Evolutionary conservation across 2,329 filamentous ascomycete species (phyloP).

Genomic region (Colletotrichum eremochloae): DNA sequence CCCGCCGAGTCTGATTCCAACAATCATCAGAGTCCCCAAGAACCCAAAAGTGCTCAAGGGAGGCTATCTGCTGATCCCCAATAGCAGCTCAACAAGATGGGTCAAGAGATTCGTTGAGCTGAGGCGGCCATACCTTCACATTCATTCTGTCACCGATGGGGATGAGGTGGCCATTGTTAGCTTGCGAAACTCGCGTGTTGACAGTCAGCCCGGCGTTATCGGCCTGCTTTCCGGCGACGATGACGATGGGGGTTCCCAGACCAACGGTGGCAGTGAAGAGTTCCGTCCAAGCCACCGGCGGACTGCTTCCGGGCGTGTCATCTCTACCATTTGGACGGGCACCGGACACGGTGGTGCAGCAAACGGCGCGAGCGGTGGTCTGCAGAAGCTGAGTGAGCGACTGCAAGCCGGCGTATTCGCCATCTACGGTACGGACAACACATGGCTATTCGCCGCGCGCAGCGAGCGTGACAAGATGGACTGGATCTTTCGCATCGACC

Average conservation of each 20-base stretch:
- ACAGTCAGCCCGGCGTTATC: conserved; percentile 90
- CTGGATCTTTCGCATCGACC: conserved; percentile 96
- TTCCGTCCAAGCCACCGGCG: conserved; percentile 63
- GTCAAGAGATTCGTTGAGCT: conserved; percentile 94
- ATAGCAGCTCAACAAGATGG: conserved; percentile 86
- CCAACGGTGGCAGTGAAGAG: conserved; percentile 51
- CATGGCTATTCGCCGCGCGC: conserved; percentile 91
- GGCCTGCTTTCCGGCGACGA: conserved; percentile 74
- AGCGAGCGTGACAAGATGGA: conserved; percentile 94
- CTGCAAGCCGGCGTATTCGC: conserved; percentile 86
- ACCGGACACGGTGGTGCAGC: conserved; percentile 52
- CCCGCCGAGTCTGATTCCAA: conserved; percentile 78
- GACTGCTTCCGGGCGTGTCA: conserved; percentile 64
- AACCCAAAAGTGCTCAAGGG: conserved; percentile 86
- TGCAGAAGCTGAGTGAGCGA: conserved; percentile 69
- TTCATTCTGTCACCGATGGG: conserved; percentile 86
- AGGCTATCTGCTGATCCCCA: conserved; percentile 88
- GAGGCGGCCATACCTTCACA: conserved; percentile 89
- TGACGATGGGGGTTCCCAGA: conserved; percentile 49
- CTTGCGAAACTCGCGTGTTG: conserved; percentile 88
- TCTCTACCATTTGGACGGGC: conserved; percentile 69
- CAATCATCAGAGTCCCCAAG: conserved; percentile 82
- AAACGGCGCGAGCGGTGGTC: conserved; percentile 51
- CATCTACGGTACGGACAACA: conserved; percentile 93
- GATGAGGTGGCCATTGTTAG: conserved; percentile 94